Evolutionary conservation across 768 basidiomycete genomes (phyloP), one percentile per base, ranked within the genome.

Genomic region (Serendipita sp.): DNA sequence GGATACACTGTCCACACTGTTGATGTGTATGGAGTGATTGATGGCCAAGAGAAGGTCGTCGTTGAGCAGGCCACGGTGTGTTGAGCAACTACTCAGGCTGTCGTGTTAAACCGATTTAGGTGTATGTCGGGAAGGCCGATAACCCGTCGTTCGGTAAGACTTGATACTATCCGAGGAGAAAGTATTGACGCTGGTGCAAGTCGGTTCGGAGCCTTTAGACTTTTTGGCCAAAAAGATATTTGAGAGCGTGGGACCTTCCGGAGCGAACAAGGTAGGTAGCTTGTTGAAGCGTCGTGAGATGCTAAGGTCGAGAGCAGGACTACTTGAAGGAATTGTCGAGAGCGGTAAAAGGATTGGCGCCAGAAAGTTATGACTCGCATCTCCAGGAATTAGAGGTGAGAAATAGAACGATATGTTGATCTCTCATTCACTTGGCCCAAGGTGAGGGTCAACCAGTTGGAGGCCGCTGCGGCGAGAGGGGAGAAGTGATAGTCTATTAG

Each of bases 1-100:
- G 93, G 94, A 23, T 97, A 96, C 74, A 91, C 91, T 6, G 75
- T 87, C 71, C 88, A 94, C 68, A 80, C 77, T 0, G 71, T 93
- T 10, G 83, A 92, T 65, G 78, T 97, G 13, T 85, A 87, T 72
- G 80, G 81, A 34, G 70, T 85, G 36, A 76, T 79, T 23, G 76
- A 76, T 43, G 82, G 80, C 2, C 69, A 72, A 2, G 84, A 87
- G 67, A 75, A 73, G 63, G 76, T 86, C 0, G 73, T 86, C 6
- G 77, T 72, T 10, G 70, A 86, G 44, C 78, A 78, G 34, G 76
- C 81, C 36, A 87, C 58, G 36, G 65, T 66, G 52, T 3, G 48
- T 34, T 43, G 15, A 36, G 44, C 3, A 43, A 37, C 44, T 18
- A 65, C 15, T 62, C 45, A n/a, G 44, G 46, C 31, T 11, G 64